phyloP scores from a whole-genome alignment of 2,329 filamentous ascomycete species.

The Nothophoma quercina region DNA sequence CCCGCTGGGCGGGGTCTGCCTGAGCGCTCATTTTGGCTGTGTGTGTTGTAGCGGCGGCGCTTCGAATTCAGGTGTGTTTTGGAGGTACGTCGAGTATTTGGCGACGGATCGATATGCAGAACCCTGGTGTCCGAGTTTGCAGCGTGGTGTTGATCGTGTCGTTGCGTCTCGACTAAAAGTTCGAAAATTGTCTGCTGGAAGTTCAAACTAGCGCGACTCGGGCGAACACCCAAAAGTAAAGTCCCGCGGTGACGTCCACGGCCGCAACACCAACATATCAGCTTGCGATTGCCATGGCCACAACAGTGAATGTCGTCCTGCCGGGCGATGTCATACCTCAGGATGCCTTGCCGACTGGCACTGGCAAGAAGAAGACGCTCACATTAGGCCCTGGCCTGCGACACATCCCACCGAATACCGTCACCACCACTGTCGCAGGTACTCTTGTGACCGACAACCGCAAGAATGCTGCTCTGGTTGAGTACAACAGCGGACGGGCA shows the following conservation, averaged over 20 bases:
- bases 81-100: not conserved
- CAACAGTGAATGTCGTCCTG: slow-evolving; percentile 70
- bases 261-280: not conserved
- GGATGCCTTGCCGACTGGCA: slow-evolving; percentile 69
- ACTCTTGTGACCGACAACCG: slow-evolving; percentile 71
- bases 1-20: slow-evolving; percentile 60
- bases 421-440: slow-evolving; percentile 73
- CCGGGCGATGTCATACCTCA: slow-evolving; percentile 80
- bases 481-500: slow-evolving; percentile 74
- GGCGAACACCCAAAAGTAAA: not conserved
- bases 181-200: slow-evolving; percentile 7
- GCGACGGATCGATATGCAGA: not conserved
- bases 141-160: slow-evolving; percentile 2
- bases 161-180: not conserved
- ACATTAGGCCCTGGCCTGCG: slow-evolving; percentile 85
- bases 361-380: slow-evolving; percentile 70
- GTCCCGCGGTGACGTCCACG: slow-evolving; percentile 7
- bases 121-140: slow-evolving; percentile 10
- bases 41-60: slow-evolving; percentile 8
- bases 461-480: slow-evolving; percentile 82
- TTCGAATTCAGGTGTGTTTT: not conserved
- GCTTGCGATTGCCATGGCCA: slow-evolving; percentile 57
- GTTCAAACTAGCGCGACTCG: not conserved
- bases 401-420: slow-evolving; percentile 77
- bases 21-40: slow-evolving; percentile 58